Evolutionary conservation across 179 eudicot species (phyloP).

Genomic region (Dionaea muscipula): DNA sequence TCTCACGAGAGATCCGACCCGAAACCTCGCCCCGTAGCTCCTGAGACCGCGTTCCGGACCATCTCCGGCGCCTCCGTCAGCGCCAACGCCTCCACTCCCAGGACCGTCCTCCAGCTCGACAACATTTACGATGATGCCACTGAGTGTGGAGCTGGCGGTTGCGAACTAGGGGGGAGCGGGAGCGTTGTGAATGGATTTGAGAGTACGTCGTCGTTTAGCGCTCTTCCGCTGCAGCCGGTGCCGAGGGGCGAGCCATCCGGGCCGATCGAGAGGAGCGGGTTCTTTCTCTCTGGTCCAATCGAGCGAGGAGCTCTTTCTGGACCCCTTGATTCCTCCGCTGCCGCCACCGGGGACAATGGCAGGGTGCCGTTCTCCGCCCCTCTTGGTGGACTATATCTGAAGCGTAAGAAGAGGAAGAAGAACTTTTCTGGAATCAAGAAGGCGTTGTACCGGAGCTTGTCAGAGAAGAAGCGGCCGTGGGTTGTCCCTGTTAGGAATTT

Average conservation of each 20-base stretch:
- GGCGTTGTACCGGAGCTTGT: constrained; percentile 49
- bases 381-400: constrained; percentile 21
- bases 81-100: constrained; percentile 71
- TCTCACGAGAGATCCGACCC: constrained; percentile 32
- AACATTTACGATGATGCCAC: constrained; percentile 32
- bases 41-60: constrained; percentile 41
- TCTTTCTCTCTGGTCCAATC: constrained; percentile 86
- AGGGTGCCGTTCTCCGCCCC: constrained; percentile 86
- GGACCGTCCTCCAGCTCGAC: constrained; percentile 42
- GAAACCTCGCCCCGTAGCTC: constrained; percentile 6
- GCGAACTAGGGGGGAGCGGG: constrained; percentile 12
- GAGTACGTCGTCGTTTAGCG: constrained; percentile 62
- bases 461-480: constrained; percentile 69
- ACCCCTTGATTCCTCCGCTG: constrained; percentile 40
- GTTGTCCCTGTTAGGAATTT: constrained; percentile 76
- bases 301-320: constrained; percentile 89
- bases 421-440: constrained; percentile 42
- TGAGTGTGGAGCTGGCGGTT: constrained; percentile 12
- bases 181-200: constrained; percentile 67
- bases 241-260: constrained; percentile 51
- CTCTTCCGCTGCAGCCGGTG: constrained; percentile 70
- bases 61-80: constrained; percentile 88
- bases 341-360: constrained; percentile 12
- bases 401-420: constrained; percentile 45
- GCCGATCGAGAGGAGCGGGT: constrained; percentile 41